Conservation (phyloP, 805 yeast genomes). For the Nakazawaea pomicola region DNA sequence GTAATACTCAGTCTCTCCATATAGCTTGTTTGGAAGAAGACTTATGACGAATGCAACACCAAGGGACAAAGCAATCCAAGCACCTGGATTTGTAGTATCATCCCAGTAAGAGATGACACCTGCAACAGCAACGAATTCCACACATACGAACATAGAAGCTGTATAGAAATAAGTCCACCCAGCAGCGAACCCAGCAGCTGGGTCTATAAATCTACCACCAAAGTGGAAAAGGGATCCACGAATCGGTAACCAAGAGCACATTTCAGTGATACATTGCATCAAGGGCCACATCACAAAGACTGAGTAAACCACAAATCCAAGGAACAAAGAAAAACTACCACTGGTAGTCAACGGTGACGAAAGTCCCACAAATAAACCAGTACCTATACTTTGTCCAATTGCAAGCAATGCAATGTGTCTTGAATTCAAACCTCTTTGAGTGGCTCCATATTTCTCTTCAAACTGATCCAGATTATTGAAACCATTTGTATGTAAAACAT, state of each 20-base stretch:
- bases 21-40: constrained; percentile 37
- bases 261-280: constrained; percentile 37
- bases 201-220: constrained; percentile 42
- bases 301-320: constrained; percentile 35
- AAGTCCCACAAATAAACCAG: constrained; percentile 39
- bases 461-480: constrained; percentile 3
- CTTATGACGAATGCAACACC: constrained; percentile 36
- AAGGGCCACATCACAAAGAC: constrained; percentile 34
- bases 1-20: constrained; percentile 48
- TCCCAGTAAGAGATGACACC: constrained; percentile 44
- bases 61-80: constrained; percentile 37
- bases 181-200: constrained; percentile 38
- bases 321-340: constrained; percentile 36
- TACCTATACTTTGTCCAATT: constrained; percentile 45
- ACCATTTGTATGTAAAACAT: constrained; percentile 3
- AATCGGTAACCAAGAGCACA: constrained; percentile 39
- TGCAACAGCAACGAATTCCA: constrained; percentile 43
- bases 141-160: constrained; percentile 42
- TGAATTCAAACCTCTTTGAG: constrained; percentile 28
- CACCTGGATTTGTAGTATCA: constrained; percentile 39
- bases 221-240: constrained; percentile 45
- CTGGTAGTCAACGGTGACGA: constrained; percentile 34
- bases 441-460: constrained; percentile 6
- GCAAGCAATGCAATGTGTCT: constrained; percentile 44
- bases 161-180: constrained; percentile 48